Evolutionary conservation across 164 flowering plant genomes (phyloP).

Genomic region (Piper betle): DNA sequence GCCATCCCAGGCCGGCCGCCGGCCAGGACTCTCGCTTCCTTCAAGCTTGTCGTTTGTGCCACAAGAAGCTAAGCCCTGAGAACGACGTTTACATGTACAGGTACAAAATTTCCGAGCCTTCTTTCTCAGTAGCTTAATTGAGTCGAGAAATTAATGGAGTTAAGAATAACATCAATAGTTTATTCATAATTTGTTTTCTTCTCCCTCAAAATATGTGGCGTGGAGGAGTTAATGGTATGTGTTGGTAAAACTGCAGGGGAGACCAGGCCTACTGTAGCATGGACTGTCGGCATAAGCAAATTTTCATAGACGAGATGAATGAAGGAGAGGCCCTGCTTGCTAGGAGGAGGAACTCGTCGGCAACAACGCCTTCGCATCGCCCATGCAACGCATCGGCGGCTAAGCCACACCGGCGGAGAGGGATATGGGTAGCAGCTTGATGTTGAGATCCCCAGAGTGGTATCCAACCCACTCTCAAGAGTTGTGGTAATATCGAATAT

Average conservation of each 20-base stretch:
- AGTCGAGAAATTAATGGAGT: not conserved
- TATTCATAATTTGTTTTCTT: too few relatives aligned
- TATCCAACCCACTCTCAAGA: too few relatives aligned
- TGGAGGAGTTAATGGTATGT: not conserved
- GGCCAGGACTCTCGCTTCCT: constrained; percentile 12
- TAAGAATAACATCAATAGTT: not conserved
- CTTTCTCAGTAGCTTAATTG: not conserved
- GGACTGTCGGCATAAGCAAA: constrained; percentile 35
- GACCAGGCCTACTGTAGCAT: constrained; percentile 48
- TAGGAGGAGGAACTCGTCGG: constrained; percentile 10
- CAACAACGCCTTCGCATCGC: constrained; percentile 3
- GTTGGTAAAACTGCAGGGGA: constrained; percentile 22
- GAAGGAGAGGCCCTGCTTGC: constrained; percentile 21
- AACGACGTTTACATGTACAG: constrained; percentile 63
- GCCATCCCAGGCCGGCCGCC: not conserved
- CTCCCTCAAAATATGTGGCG: not conserved
- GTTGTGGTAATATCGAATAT: too few relatives aligned
- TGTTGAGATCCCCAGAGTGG: too few relatives aligned
- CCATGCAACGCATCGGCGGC: constrained; percentile 2
- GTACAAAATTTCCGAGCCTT: constrained; percentile 11
- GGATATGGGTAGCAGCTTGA: constrained; percentile 11
- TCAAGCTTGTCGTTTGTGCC: constrained; percentile 37
- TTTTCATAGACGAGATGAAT: constrained; percentile 28
- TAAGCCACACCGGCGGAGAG: constrained; percentile 9
- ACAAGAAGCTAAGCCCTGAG: constrained; percentile 23